Base-by-base conservation (phyloP, 2,329 filamentous ascomycete species). In the Diaporthe citri region DNA sequence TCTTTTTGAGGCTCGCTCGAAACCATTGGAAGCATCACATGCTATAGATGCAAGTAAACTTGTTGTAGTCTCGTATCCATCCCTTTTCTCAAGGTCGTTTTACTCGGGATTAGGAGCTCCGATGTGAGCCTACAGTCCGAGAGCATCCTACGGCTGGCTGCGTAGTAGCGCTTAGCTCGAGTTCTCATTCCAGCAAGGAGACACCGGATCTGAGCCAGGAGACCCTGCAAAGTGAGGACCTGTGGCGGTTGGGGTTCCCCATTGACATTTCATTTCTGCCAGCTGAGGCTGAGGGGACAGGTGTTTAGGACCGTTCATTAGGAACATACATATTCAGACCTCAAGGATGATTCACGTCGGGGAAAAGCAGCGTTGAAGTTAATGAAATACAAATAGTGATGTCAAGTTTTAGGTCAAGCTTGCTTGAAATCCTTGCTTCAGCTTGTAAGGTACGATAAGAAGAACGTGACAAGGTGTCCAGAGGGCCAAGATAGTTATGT, bases 1-100 rank as follows among this genome's bases (percentile, higher is more conserved):
- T 69, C 34, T 52, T 55, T 55, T n/a, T 20, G 64, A 55, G 64
- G n/a, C 64, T 52, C 34, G 64, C n/a, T 31, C n/a, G 36, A 8
- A 6, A 12, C 4, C 9, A 12, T 13, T 41, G 17, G 20, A 69
- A 2, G 28, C n/a, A 41, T 69, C 64, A 69, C 64, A 69, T 69
- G 64, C 64, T 31, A 1, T 17, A 55, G 34, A 25, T 4, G n/a
- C 4, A 20, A 20, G n/a, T 6, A 22, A 55, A 12, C 4, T 7
- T 13, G 22, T 31, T n/a, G 10, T 1, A n/a, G 4, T 22, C 4
- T 17, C 8, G 6, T 31, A 20, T 15, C 10, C 20, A 17, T 15
- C 6, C 5, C 4, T 13, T 66, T 25, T 66, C 17, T 7, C 8
- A 20, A 10, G 12, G 4, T 41, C 15, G 4, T 2, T 39, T 0